Evolutionary conservation across 768 basidiomycete species (phyloP).

Genomic region (Macrolepiota fuliginosa): DNA sequence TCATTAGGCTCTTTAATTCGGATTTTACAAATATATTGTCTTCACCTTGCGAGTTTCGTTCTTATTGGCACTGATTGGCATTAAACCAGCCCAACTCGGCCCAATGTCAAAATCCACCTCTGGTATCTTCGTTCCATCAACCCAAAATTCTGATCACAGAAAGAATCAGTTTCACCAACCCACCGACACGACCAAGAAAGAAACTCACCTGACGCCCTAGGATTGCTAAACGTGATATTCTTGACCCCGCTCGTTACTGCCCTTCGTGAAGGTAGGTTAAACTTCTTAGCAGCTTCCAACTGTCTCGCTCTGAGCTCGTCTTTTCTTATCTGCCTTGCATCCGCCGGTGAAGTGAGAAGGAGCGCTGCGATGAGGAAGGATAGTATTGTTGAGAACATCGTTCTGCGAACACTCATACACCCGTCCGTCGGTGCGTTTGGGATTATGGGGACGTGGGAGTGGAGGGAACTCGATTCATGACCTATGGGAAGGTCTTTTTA

Average conservation of each 20-base stretch:
- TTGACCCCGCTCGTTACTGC: slow-evolving; percentile 29
- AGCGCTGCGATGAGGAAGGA: slow-evolving; percentile 14
- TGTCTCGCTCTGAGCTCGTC: slow-evolving; percentile 43
- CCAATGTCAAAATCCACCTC: slow-evolving; percentile 72
- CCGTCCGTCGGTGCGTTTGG: background rate
- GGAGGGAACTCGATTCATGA: background rate
- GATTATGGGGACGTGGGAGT: background rate
- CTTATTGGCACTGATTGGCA: slow-evolving; percentile 60
- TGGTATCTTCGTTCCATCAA: slow-evolving; percentile 64
- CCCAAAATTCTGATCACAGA: slow-evolving; percentile 55
- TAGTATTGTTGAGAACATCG: slow-evolving; percentile 1
- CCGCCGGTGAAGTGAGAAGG: slow-evolving; percentile 14
- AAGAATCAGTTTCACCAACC: background rate
- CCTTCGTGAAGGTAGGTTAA: slow-evolving; percentile 18
- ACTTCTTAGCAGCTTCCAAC: slow-evolving; percentile 46
- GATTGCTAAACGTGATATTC: slow-evolving; percentile 72
- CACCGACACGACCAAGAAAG: background rate
- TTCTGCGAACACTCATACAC: background rate
- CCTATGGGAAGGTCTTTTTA: background rate
- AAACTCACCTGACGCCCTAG: slow-evolving; percentile 53
- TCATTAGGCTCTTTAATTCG: background rate
- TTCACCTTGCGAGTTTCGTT: slow-evolving; percentile 68
- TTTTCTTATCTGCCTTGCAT: slow-evolving; percentile 35
- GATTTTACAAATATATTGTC: background rate
- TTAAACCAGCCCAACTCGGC: slow-evolving; percentile 70